A percentile compares a stretch with the other conserved stretches of the same genome.
These are phyloP conservation scores for Radiomyces spectabilis DNA, from an alignment of 192 early-diverging fungal species.

Conservation along the genomic window DNA sequence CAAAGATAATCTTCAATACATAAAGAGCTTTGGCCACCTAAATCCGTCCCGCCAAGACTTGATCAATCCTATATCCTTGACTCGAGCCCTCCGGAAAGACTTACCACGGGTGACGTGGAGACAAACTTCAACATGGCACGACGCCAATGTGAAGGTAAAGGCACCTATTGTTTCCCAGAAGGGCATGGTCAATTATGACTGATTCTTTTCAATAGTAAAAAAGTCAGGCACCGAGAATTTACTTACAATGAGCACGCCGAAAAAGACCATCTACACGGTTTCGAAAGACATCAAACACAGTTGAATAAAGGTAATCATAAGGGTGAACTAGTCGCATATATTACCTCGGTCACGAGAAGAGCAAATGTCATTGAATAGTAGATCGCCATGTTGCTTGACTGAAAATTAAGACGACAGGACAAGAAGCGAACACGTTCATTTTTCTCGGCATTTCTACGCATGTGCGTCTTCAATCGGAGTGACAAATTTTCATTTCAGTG, in stretches of 20 bases:
- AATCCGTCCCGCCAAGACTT: neutral
- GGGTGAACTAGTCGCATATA: neutral
- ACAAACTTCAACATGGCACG: constrained; percentile 1
- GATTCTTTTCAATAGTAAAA: neutral
- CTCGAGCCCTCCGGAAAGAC: neutral
- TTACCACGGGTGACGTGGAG: neutral
- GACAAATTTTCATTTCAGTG: too few relatives aligned
- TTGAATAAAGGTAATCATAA: neutral
- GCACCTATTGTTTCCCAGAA: neutral
- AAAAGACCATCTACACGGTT: neutral
- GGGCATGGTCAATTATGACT: neutral
- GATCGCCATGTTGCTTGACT: too few relatives aligned
- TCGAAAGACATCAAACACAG: neutral
- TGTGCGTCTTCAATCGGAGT: too few relatives aligned
- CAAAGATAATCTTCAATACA: neutral
- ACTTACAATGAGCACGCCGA: neutral
- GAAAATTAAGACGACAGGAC: too few relatives aligned
- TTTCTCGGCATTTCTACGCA: too few relatives aligned
- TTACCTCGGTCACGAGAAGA: neutral
- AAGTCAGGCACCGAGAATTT: neutral
- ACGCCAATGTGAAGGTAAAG: neutral
- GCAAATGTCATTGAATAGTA: constrained; percentile 1
- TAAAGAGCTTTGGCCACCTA: neutral
- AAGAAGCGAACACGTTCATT: too few relatives aligned
- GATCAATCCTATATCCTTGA: neutral